phyloP scores from a whole-genome alignment of 768 basidiomycete genomes.

The Boletus tomentosulus region DNA sequence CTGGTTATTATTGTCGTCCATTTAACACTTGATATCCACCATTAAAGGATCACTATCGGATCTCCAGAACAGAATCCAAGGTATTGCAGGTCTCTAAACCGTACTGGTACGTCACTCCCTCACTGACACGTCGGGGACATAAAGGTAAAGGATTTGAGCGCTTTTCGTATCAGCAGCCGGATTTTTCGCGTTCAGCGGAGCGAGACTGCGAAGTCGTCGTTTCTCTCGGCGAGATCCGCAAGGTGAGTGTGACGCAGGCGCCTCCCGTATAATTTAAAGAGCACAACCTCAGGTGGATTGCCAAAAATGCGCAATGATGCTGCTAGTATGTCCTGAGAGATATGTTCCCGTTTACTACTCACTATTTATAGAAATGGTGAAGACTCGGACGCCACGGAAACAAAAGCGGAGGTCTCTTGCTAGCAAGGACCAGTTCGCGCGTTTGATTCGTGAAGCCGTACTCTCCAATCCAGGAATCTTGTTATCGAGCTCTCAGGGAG shows the following conservation, averaged over 20 bases:
- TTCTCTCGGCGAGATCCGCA: neutral
- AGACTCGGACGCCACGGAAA: slow-evolving; percentile 18
- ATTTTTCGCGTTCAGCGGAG: slow-evolving; percentile 23
- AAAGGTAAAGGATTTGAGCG: neutral
- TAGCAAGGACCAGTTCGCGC: slow-evolving; percentile 20
- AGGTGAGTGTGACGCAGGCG: slow-evolving; percentile 1
- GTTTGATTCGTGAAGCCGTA: slow-evolving; percentile 19
- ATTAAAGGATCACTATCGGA: neutral
- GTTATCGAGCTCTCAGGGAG: neutral
- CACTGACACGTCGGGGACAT: neutral
- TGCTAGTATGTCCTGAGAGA: slow-evolving; percentile 2
- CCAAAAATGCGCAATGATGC: neutral
- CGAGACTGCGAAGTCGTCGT: neutral
- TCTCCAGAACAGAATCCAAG: neutral
- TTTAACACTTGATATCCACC: neutral
- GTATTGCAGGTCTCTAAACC: neutral
- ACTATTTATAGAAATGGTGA: slow-evolving; percentile 11
- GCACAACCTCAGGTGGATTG: neutral
- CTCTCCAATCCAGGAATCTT: slow-evolving; percentile 1
- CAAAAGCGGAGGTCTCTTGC: slow-evolving; percentile 24
- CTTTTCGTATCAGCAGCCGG: neutral
- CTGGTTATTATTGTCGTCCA: neutral
- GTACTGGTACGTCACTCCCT: neutral
- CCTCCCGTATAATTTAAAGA: neutral
- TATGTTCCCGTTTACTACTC: neutral